Evolutionary conservation across 2,329 filamentous ascomycete genomes (phyloP), one percentile per base, ranked within the genome.

Genomic region (Trichoderma oligosporum): DNA sequence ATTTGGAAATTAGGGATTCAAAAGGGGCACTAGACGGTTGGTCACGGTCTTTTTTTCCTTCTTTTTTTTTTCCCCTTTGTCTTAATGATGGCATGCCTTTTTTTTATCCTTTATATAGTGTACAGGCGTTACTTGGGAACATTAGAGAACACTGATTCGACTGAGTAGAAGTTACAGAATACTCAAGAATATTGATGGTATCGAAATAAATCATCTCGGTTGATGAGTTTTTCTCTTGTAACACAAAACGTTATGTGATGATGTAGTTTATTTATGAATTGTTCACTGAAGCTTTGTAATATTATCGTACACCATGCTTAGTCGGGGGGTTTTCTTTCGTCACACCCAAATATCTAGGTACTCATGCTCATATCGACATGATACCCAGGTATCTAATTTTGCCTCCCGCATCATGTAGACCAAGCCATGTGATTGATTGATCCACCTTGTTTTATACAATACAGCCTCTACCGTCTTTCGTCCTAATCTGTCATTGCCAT

Each of bases 231-330:
- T 25, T 8, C 16, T 7, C 33, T 31, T 31, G 6, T 14, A 20
- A 6, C 27, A 7, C 12, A 9, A 25, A 29, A 22, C 39, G 11
- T 51, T 22, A 27, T 46, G 4, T 46, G 9, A 14, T 36, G 5
- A 20, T 27, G 39, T n/a, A 38, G 8, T 27, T 29, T 29, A 31
- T 22, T 54, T 39, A 54, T 54, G 51, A 54, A 45, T 4, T 39
- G 16, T 36, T 33, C 7, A 39, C 35, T 22, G 31, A 39, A 48
- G 24, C 8, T 38, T 41, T 48, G 25, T 48, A 48, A n/a, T n/a
- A n/a, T n/a, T 46, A 56, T 56, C 53, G 44, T 48, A 56, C 53
- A 56, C 24, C 33, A 56, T 35, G 53, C 53, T 25, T 18, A 39
- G 24, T 39, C 33, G 5, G n/a, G n/a, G n/a, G n/a, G n/a, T 6